Evolutionary conservation across 2,329 filamentous ascomycete genomes (phyloP), one percentile per base, ranked within the genome.

Genomic region (Myriosclerotinia scirpicola): DNA sequence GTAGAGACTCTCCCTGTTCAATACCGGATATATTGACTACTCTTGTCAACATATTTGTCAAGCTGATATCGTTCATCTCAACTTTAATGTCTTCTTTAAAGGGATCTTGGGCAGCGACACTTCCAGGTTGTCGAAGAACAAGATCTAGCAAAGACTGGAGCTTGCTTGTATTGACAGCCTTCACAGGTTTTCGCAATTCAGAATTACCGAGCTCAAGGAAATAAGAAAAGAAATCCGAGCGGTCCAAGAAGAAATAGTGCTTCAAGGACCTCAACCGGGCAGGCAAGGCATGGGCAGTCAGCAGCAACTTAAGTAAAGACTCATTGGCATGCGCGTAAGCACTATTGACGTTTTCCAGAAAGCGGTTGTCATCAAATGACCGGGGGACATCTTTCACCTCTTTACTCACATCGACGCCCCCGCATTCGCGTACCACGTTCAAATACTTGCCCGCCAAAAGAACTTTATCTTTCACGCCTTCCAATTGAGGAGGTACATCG

Each of bases 51-150:
- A 93, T 96, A 75, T 96, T 96, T 15, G 93, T 96, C 55, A 99
- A 85, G 7, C 92, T 92, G 50, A 94, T 89, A 73, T 97, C 93
- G 77, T 97, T 97, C 90, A 98, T 97, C 74, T 93, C 90, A 30
- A 99, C 92, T 78, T 96, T 96, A 78, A 99, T 92, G 76, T 99
- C 94, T 79, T 99, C 95, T 76, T 98, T 99, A 83, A 96, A 99
- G 0, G 94, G 93, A 76, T 99, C 95, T 67, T 96, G 85, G 0
- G 93, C 93, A 17, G 96, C 94, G 58, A 97, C 90, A 73, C 91
- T 97, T 53, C 95, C 95, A 2, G 95, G 93, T 75, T 99, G 95
- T n/a, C 95, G 92, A 60, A 99, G 84, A 0, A 97, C 94, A 36
- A 98, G 85, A 77, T 99, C 95, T n/a, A 99, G 86, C 38, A 99